Percentiles rank a stretch among this genome's conserved stretches.
These are phyloP conservation scores for Talaromyces rugulosus DNA, from an alignment of 2,329 filamentous ascomycete species.

Conservation along the genomic window DNA sequence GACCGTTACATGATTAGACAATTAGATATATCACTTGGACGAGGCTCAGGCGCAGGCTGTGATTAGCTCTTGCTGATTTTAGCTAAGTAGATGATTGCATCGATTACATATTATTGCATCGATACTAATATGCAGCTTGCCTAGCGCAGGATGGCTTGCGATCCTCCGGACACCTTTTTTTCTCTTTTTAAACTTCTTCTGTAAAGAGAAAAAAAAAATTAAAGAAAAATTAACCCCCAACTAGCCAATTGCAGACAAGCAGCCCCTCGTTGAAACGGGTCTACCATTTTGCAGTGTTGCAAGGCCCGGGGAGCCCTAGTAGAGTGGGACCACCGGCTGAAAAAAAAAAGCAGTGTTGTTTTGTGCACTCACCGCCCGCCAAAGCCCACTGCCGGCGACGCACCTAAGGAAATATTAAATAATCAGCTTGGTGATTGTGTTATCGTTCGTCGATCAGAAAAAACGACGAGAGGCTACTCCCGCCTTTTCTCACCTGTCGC, in stretches of 20 bases:
- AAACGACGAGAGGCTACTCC: constrained; percentile 29
- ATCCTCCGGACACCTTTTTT: not conserved
- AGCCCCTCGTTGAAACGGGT: not conserved
- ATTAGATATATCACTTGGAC: not conserved
- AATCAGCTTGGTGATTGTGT: not conserved
- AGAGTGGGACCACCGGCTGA: not conserved
- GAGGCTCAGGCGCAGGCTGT: not conserved
- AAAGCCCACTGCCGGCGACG: not conserved
- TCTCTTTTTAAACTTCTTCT: not conserved
- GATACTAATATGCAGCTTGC: not conserved
- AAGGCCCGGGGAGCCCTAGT: not conserved
- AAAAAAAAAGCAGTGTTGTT: not conserved
- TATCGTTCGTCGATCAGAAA: not conserved
- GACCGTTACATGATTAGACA: not conserved
- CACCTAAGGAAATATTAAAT: not conserved
- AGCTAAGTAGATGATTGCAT: not conserved
- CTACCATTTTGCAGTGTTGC: not conserved
- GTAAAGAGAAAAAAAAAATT: not conserved
- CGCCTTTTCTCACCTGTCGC: constrained; percentile 15
- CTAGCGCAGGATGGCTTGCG: not conserved
- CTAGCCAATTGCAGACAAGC: not conserved
- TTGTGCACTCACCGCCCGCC: constrained; percentile 1
- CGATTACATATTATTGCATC: not conserved
- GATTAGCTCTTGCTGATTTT: not conserved
- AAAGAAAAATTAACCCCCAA: not conserved